phyloP scores from a whole-genome alignment of 495 filamentous ascomycete species.

The Thozetella sp. region DNA sequence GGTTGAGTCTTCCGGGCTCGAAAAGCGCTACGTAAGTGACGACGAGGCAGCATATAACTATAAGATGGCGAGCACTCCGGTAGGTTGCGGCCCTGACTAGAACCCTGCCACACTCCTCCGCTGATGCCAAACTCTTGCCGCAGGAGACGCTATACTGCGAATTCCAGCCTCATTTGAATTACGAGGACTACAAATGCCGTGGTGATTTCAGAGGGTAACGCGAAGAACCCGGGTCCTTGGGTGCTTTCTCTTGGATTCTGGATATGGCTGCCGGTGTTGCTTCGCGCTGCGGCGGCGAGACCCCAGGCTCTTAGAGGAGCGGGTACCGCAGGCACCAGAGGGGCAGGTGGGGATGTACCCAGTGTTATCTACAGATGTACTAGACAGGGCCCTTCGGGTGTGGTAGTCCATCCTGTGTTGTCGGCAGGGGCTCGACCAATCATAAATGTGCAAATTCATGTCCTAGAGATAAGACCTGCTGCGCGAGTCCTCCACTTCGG shows the following conservation, averaged over 20 bases:
- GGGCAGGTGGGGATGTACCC: too few species aligned
- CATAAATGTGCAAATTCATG: too few species aligned
- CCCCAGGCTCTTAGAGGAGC: too few species aligned
- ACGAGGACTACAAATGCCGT: not conserved
- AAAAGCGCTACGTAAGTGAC: constrained; percentile 37
- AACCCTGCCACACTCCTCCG: not conserved
- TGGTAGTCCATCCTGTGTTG: too few species aligned
- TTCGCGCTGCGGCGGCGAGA: too few species aligned
- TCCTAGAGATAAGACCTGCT: too few species aligned
- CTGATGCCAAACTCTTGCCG: not conserved
- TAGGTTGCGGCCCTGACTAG: not conserved
- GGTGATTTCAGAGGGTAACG: not conserved
- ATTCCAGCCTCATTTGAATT: not conserved
- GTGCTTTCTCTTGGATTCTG: too few species aligned
- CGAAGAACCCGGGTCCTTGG: not conserved
- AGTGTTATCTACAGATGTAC: too few species aligned
- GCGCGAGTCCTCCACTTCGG: not conserved
- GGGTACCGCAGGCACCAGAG: too few species aligned
- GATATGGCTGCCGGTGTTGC: too few species aligned
- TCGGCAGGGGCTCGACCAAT: too few species aligned
- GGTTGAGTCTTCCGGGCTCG: constrained; percentile 37
- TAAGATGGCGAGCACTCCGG: constrained; percentile 32
- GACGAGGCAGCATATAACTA: constrained; percentile 45
- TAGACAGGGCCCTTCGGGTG: too few species aligned
- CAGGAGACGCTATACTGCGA: not conserved